Conservation (phyloP, 352 stramenopile genomes). For the Phytophthora crassamura region DNA sequence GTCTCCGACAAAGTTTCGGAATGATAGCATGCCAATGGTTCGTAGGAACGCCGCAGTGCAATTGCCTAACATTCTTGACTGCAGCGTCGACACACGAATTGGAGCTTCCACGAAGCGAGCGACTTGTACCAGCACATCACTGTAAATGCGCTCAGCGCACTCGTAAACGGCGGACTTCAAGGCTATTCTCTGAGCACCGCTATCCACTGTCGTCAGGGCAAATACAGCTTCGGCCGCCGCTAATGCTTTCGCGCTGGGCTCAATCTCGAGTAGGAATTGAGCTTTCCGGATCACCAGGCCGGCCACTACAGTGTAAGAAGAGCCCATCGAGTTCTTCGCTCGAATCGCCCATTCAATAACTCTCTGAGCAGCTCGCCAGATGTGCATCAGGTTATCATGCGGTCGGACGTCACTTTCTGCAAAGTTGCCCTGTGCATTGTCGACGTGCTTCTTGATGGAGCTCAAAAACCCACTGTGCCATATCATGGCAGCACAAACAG, state of each 20-base stretch:
- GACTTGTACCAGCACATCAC: conserved; percentile 85
- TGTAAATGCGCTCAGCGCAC: conserved; percentile 83
- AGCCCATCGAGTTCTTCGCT: conserved; percentile 89
- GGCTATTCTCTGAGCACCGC: conserved; percentile 39
- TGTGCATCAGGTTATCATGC: conserved; percentile 90
- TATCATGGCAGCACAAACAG: conserved; percentile 88
- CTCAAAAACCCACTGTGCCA: conserved; percentile 86
- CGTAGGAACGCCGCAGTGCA: conserved; percentile 80
- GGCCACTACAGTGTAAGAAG: conserved; percentile 82
- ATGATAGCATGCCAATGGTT: conserved; percentile 79
- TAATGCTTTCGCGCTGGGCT: conserved; percentile 75
- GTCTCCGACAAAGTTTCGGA: conserved; percentile 80
- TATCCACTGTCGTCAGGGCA: conserved; percentile 55
- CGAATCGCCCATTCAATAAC: conserved; percentile 91
- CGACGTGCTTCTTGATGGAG: conserved; percentile 64
- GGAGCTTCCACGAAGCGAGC: conserved; percentile 83
- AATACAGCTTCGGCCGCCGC: conserved; percentile 74
- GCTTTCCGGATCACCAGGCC: conserved; percentile 85
- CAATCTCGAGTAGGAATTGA: conserved; percentile 84
- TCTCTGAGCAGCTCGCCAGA: conserved; percentile 88
- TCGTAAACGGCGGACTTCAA: conserved; percentile 73
- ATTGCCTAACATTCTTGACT: conserved; percentile 78
- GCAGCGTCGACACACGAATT: conserved; percentile 75
- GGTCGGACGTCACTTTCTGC: conserved; percentile 73
- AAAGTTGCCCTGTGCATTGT: conserved; percentile 53